phyloP scores from a whole-genome alignment of 805 yeast species.

The Myxozyma neotropica region DNA sequence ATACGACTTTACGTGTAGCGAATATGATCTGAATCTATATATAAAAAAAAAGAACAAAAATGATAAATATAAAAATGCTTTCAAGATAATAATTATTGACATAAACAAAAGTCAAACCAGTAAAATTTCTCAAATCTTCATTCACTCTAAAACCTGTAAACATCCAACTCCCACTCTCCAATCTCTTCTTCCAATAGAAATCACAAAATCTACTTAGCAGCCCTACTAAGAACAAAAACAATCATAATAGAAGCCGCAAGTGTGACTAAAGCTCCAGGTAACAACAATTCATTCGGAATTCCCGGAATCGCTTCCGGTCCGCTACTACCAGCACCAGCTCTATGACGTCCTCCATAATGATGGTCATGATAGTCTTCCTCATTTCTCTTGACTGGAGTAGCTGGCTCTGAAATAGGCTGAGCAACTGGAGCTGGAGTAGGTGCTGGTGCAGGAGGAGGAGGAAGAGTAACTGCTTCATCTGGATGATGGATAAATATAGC shows the following conservation, averaged over 20 bases:
- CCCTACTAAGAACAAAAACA: conserved; percentile 56
- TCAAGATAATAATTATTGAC: too few species aligned
- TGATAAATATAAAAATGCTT: too few species aligned
- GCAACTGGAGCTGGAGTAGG: neutral
- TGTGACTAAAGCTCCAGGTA: conserved; percentile 65
- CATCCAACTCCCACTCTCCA: neutral
- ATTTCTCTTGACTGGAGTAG: neutral
- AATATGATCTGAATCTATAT: too few species aligned
- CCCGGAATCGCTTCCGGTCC: conserved; percentile 52
- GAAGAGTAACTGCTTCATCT: conserved; percentile 47
- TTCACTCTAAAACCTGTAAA: too few species aligned
- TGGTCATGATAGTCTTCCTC: neutral
- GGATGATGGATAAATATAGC: conserved; percentile 74
- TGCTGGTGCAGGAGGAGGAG: conserved; percentile 32
- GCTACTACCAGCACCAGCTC: neutral
- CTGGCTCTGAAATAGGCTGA: conserved; percentile 8
- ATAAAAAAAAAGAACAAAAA: too few species aligned
- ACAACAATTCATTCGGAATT: conserved; percentile 58
- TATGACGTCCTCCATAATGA: neutral
- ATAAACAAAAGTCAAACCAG: too few species aligned
- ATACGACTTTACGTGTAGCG: too few species aligned
- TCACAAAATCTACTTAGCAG: conserved; percentile 1
- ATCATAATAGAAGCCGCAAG: conserved; percentile 61
- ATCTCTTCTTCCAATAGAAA: neutral
- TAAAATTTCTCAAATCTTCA: too few species aligned